Base-by-base conservation (phyloP, 1,139 yeast species). In the Hyphopichia buzzinii region DNA sequence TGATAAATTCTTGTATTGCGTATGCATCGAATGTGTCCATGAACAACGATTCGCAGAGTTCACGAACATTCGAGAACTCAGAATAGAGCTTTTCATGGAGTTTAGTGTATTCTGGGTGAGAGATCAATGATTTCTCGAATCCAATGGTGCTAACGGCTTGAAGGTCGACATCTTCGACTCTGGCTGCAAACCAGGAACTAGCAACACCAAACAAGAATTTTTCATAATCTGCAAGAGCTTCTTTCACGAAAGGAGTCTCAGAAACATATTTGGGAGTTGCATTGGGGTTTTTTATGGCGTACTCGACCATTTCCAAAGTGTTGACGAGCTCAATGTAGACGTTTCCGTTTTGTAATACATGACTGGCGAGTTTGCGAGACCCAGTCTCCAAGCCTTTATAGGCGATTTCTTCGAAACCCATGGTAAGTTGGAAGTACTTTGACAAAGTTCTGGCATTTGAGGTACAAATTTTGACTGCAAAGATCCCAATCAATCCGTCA, bases 361-460 rank as follows among this genome's bases (percentile, higher is more conserved):
- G 84, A 2, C 83, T 67, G 4, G 79, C 72, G 10, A 78, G 55
- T 10, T 67, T 59, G 36, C 75, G 67, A 4, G 84, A 75, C 2
- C 84, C 86, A 1, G 82, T 83, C 50, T 84, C 92, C 32, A 86
- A 66, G 1, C 87, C 88, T 42, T 59, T 69, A 48, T 72, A 77
- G 1, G 89, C 94, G 32, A 81, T 55, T 31, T 73, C 77, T 21
- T 63, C 48, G 54, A 86, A 86, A 0, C 94, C 95, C 65, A 80
- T 73, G 3, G 75, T 58, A 12, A 69, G 49, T 34, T 76, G 69
- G 39, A 81, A 75, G 50, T 69, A 75, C 21, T 62, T 56, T 0
- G 94, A 81, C 39, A 79, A 67, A 44, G 78, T 78, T 43, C 77
- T 80, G 17, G 94, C 86, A 46, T 84, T 84, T 8, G 87, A 74